Evolutionary conservation across 345 rosid genomes (phyloP), one percentile per base, ranked within the genome.

Genomic region (Nasturtium officinale): DNA sequence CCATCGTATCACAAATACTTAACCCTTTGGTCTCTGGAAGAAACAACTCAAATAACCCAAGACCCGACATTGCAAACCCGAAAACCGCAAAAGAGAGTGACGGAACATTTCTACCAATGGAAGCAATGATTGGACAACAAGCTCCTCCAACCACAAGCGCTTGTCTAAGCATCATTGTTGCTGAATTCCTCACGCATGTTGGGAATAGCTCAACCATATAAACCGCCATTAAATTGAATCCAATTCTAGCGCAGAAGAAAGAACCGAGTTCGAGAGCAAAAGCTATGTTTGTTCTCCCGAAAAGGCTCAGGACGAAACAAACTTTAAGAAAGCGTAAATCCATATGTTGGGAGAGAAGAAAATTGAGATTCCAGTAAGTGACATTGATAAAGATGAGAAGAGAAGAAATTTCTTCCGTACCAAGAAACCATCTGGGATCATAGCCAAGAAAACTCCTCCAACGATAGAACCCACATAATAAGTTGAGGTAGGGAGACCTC

Each of bases 201-300:
- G 90, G 85, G 62, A 86, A 86, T 77, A 84, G 5, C 83, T 86
- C 87, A 7, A 77, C 13, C 47, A 79, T 55, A 61, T 84, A 81
- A 29, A 89, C 82, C 12, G 81, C 21, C 6, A 81, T 67, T 37
- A 84, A 58, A 38, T 79, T 82, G 61, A 81, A 80, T 7, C 81
- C 84, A 9, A 74, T 72, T 61, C 87, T 79, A 0, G 73, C 77
- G 38, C 84, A 43, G 32, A 87, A 87, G 65, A 90, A 86, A 9
- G 91, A 82, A 13, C 70, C 77, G 7, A 90, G 64, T 68, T 90
- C 89, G 2, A 84, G 12, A 40, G 73, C 86, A 8, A 85, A 58
- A 30, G 82, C 47, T 0, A 55, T 67, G 12, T 6, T 23, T 21
- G 55, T 35, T 38, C 21, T n/a, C 13, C 66, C 46, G 0, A 25